phyloP scores from a whole-genome alignment of 352 stramenopile genomes.

The Phytophthora podocarpi region DNA sequence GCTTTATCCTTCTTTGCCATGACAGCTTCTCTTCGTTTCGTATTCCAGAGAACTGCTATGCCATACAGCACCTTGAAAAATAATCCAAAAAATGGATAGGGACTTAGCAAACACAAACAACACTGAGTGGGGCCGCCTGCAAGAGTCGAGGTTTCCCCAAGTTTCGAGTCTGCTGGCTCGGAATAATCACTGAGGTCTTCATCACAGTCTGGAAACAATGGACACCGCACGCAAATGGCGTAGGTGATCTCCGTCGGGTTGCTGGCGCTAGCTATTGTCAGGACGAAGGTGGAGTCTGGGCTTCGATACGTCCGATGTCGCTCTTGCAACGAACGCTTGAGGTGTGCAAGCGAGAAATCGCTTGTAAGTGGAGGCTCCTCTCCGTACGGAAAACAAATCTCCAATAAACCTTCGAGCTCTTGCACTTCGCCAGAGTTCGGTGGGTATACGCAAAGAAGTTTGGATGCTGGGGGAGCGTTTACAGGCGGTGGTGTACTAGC shows the following conservation, averaged over 20 bases:
- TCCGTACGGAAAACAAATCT: constrained; percentile 82
- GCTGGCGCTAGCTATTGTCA: constrained; percentile 62
- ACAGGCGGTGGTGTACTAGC: background rate
- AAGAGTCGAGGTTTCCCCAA: background rate
- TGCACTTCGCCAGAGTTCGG: constrained; percentile 45
- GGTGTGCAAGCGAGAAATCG: constrained; percentile 61
- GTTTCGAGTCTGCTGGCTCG: constrained; percentile 2
- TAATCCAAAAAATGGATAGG: constrained; percentile 84
- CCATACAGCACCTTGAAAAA: constrained; percentile 87
- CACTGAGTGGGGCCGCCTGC: constrained; percentile 45
- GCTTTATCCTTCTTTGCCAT: constrained; percentile 19
- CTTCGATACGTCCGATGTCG: constrained; percentile 70
- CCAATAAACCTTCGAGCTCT: constrained; percentile 65
- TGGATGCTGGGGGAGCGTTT: constrained; percentile 31
- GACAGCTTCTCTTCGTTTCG: constrained; percentile 42
- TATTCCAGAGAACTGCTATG: constrained; percentile 74
- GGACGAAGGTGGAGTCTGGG: constrained; percentile 70
- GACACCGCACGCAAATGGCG: constrained; percentile 70
- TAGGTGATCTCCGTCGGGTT: constrained; percentile 66
- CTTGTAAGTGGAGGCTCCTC: constrained; percentile 42
- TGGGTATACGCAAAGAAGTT: constrained; percentile 61
- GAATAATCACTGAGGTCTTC: constrained; percentile 5
- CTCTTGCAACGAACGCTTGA: constrained; percentile 68
- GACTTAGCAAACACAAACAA: constrained; percentile 78
- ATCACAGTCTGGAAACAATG: constrained; percentile 61